Evolutionary conservation across 1,139 yeast species (phyloP).

Genomic region (Candida sanyaensis): DNA sequence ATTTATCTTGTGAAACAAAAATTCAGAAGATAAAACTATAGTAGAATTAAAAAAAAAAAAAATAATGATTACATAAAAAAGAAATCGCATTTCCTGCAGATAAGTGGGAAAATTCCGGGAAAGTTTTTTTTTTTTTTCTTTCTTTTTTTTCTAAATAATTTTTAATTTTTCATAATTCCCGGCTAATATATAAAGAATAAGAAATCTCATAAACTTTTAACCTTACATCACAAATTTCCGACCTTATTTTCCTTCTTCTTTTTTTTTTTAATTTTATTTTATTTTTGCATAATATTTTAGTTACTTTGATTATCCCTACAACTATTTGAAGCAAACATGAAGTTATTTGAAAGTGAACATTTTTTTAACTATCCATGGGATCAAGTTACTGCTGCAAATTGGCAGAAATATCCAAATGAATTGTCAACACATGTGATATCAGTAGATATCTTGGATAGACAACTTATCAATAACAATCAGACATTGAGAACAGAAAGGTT

Average conservation of each 20-base stretch:
- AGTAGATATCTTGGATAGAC: constrained; percentile 82
- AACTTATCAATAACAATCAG: constrained; percentile 55
- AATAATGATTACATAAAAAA: neutral
- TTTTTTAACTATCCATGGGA: constrained; percentile 86
- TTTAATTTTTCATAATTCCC: neutral
- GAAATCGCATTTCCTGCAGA: neutral
- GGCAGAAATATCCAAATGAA: constrained; percentile 96
- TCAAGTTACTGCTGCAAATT: constrained; percentile 92
- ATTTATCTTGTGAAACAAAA: no score
- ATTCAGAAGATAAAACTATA: no score
- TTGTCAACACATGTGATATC: constrained; percentile 92
- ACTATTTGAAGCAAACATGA: constrained; percentile 47
- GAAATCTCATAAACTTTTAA: neutral
- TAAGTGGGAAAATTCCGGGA: constrained; percentile 1
- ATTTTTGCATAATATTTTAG: neutral
- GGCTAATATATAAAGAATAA: neutral
- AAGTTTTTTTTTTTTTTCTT: constrained; percentile 1
- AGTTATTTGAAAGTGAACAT: constrained; percentile 70
- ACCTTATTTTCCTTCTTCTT: neutral
- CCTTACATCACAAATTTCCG: no score
- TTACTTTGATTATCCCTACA: neutral
- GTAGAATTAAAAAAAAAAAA: neutral
- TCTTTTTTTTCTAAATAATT: no score
- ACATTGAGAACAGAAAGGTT: constrained; percentile 79
- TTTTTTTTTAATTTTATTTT: no score